Base-by-base conservation (phyloP, 2,329 filamentous ascomycete genomes). In the Fragosphaeria purpurea region DNA sequence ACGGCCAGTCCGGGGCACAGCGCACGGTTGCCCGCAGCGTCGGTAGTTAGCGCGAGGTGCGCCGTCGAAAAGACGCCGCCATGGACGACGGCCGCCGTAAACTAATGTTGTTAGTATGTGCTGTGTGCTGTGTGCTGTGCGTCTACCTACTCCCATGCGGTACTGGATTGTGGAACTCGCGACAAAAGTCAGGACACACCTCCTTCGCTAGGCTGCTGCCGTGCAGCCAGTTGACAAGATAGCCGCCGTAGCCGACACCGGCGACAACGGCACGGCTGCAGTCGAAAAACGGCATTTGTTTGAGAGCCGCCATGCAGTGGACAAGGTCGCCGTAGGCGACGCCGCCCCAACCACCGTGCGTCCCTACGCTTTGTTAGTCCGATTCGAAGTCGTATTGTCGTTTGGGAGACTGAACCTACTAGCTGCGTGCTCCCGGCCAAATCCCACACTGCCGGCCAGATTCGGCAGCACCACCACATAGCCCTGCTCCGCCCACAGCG, bases 401-500 rank as follows among this genome's bases (percentile, higher is more conserved):
- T 11, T 37, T 11, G 7, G 35, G 7, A 11, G 35, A 37, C 2
- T 37, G 35, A 7, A 51, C 50, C 37, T 22, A 50, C 55, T 58
- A 40, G 61, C 55, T 2, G 60, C 53, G 38, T 69, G 67, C 0
- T 65, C 63, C 7, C 61, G 66, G 1, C 79, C 79, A 52, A 77
- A 83, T 1, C 77, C 76, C 3, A 69, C 71, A 50, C 75, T 79
- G 22, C 78, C 79, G 0, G 76, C 76, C 2, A 79, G 73, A 55
- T 82, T 81, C 4, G 79, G 79, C 6, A 71, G 66, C n/a, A 82
- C 65, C 2, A 80, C 72, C 8, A 81, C 65, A 53, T 81, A 82
- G 7, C 79, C 79, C 59, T 82, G 75, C 57, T 80, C 76, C 4
- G 78, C 79, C 65, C 77, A 82, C 4, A 77, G 64, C 1, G 72